phyloP scores from a whole-genome alignment of 139 green algal species.

The Chlorella sp. region DNA sequence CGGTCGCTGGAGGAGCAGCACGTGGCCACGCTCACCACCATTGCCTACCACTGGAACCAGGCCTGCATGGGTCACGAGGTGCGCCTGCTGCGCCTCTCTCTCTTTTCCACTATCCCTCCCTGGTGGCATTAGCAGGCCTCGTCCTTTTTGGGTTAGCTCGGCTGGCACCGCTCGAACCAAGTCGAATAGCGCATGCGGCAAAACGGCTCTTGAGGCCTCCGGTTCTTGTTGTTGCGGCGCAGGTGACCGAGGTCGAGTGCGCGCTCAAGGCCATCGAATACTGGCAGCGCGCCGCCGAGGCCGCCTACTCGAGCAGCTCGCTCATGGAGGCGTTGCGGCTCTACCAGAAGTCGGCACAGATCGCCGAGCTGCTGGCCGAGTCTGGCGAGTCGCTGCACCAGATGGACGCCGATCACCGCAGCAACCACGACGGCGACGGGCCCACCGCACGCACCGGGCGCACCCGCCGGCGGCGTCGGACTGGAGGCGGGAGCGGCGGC shows the following conservation, averaged over 20 bases:
- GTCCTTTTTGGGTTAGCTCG: no score
- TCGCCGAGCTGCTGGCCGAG: conserved; percentile 30
- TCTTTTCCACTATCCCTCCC: background rate
- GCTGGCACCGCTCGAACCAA: no score
- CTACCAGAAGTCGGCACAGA: conserved; percentile 36
- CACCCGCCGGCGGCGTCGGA: background rate
- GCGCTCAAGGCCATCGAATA: conserved; percentile 42
- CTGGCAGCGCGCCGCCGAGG: conserved; percentile 34
- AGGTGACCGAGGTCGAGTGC: conserved; percentile 30
- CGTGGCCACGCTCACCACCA: conserved; percentile 42
- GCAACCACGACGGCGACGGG: no score
- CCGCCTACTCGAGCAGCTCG: conserved; percentile 21
- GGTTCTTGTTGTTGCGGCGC: no score
- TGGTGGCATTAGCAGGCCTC: no score
- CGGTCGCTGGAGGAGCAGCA: conserved; percentile 28
- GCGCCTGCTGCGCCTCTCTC: conserved; percentile 18
- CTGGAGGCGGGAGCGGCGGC: background rate
- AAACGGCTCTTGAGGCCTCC: background rate
- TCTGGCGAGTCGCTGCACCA: conserved; percentile 16
- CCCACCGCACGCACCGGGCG: no score
- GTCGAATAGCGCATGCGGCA: no score
- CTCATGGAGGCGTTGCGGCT: conserved; percentile 42
- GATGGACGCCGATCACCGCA: background rate
- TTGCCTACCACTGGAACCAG: conserved; percentile 72
- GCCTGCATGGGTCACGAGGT: conserved; percentile 35